Base-by-base conservation (phyloP, 2,329 filamentous ascomycete species). In the Parafenestella ontariensis region DNA sequence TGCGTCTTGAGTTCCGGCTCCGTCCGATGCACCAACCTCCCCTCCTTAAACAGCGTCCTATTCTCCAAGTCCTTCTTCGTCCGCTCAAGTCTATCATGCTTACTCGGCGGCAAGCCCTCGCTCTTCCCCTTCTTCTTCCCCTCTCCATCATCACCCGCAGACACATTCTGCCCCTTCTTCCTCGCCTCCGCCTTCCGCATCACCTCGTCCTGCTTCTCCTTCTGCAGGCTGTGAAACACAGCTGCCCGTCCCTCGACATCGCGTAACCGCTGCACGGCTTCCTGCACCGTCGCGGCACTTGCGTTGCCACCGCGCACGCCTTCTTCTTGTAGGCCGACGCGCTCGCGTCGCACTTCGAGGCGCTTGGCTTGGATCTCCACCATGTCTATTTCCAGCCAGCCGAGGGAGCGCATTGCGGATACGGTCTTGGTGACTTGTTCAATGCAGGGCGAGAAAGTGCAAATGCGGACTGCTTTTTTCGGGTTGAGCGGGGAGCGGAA, bases 371-470 rank as follows among this genome's bases (percentile, higher is more conserved):
- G 82, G 10, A 99, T 85, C 76, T 97, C 95, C 0, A 96, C 90
- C 91, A 96, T 97, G 64, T 91, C 87, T 61, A 98, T 96, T 53
- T 94, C 89, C 9, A 92, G 84, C 95, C 95, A 99, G 48, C 91
- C 92, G 6, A 92, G 80, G 33, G 87, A 85, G 49, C 94, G 88
- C 76, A 99, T 83, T 11, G 86, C 85, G 10, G 90, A 89, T 49
- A 96, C 88, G 0, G 95, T 98, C 51, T 88, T 86, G 48, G 90
- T 92, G 20, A 96, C 94, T 79, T 99, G 95, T 77, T 99, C 95
- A 62, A 99, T 96, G 76, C 95, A 99, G 0, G 95, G 95, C 1
- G 90, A 96, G 78, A 99, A 99, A 0, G 92, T 96, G 79, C 95
- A 99, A 49, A 99, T 84, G 70, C 95, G 84, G 1, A 89, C 86